A percentile compares a stretch with the other conserved stretches of the same genome.
Evolutionary conservation across 495 filamentous ascomycete species (phyloP).

Genomic region (Neurospora sp.): DNA sequence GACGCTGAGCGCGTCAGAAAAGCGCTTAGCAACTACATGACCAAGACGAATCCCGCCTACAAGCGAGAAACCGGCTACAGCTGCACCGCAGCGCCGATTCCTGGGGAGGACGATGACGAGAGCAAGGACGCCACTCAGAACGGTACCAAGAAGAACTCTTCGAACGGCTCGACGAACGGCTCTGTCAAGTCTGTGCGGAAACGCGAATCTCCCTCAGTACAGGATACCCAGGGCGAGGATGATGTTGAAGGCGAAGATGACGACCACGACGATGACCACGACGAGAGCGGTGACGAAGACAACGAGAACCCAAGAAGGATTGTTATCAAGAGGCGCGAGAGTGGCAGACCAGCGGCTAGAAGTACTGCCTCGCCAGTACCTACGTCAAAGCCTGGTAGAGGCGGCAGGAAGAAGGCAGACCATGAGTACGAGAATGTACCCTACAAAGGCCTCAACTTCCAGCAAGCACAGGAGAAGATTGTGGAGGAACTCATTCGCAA

Average conservation of each 20-base stretch:
- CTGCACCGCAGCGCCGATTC: slow-evolving; percentile 52
- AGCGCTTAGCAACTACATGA: slow-evolving; percentile 64
- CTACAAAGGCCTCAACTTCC: slow-evolving; percentile 58
- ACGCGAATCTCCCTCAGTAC: slow-evolving; percentile 10
- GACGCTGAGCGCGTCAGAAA: slow-evolving; percentile 71
- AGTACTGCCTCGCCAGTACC: neutral
- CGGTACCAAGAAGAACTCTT: neutral
- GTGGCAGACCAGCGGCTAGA: slow-evolving; percentile 14
- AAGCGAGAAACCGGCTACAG: slow-evolving; percentile 44
- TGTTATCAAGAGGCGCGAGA: slow-evolving; percentile 20
- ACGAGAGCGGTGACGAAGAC: slow-evolving; percentile 25
- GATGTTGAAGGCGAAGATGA: slow-evolving; percentile 18
- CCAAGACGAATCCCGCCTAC: slow-evolving; percentile 64
- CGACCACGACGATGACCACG: slow-evolving; percentile 19
- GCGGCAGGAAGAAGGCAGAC: slow-evolving; percentile 29
- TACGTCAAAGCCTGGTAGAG: slow-evolving; percentile 6
- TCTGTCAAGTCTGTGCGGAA: neutral
- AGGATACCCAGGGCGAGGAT: slow-evolving; percentile 15
- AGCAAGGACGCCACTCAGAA: slow-evolving; percentile 1
- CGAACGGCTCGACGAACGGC: neutral
- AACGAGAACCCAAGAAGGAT: slow-evolving; percentile 20
- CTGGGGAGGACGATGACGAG: slow-evolving; percentile 22
- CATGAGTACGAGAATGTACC: slow-evolving; percentile 41
- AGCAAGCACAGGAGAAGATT: slow-evolving; percentile 74
- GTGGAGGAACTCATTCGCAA: slow-evolving; percentile 55